Base-by-base conservation (phyloP, 352 stramenopile species). In the Pythium guiyangense region DNA sequence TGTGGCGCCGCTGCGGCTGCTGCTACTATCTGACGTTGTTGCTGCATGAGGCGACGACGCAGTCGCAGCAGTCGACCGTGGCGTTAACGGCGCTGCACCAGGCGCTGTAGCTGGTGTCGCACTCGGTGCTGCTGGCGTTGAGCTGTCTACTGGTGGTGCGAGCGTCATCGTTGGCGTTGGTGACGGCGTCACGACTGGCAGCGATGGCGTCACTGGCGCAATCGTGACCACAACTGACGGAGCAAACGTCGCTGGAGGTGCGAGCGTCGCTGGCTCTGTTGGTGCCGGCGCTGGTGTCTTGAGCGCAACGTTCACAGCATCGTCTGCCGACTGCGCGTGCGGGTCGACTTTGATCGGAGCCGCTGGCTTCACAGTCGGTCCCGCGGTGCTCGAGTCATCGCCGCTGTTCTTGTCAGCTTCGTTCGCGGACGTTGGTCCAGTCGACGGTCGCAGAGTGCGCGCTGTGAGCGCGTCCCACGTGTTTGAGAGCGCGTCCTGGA, bases 251-350 rank as follows among this genome's bases (percentile, higher is more conserved):
- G 39, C 6, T 17, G 39, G 39, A 8, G 39, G 39, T n/a, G 15
- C 39, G 14, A 20, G 3, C 14, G 39, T 44, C 4, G n/a, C 9
- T 47, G 42, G 42, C 12, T 37, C 31, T 10, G 22, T 22, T 22
- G 8, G 8, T 10, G 31, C 49, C 15, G 56, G 56, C 18, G 57
- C 34, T 14, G 35, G 44, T 10, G 49, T 63, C 45, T 63, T 57
- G 17, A 63, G 37, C 22, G 57, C 57, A 22, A 47, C 44, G 8
- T 31, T 57, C 34, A 63, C 57, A 4, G 57, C 57, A 34, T 63
- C 57, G 57, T 63, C 57, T 6, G 57, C 57, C 1, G 57, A 63
- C 8, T 59, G 29, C 11, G 51, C 37, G 20, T 39, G 34, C 15
- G 57, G 26, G 11, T 53, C 35, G 18, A 29, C 43, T 12, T 44